A percentile compares a stretch with the other conserved stretches of the same genome.
Evolutionary conservation across 306 rosid species (phyloP).

Genomic region (Fagus sylvatica): DNA sequence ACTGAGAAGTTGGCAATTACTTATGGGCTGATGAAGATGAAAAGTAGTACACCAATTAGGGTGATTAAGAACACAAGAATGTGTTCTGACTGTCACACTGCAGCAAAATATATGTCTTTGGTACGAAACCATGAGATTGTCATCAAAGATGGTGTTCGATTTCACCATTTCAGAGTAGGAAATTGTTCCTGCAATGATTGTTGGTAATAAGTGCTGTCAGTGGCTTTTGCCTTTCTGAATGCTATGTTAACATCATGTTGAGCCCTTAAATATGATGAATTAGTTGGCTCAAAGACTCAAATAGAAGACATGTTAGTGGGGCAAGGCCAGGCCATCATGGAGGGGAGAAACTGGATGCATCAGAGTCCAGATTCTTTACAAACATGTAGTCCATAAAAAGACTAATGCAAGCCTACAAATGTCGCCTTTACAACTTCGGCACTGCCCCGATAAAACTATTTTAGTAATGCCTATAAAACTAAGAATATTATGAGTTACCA

Average conservation of each 20-base stretch:
- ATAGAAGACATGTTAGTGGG: not conserved
- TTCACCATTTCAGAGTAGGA: constrained; percentile 66
- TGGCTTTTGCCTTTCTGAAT: not conserved
- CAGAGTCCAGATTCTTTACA: too few species aligned
- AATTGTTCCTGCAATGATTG: constrained; percentile 62
- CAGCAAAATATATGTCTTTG: constrained; percentile 61
- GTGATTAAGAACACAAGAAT: constrained; percentile 64
- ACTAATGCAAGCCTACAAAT: too few species aligned
- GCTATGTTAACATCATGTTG: not conserved
- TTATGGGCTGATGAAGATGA: constrained; percentile 57
- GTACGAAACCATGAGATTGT: constrained; percentile 45
- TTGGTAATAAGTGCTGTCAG: constrained; percentile 36
- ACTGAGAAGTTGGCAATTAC: constrained; percentile 74
- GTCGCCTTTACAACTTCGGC: too few species aligned
- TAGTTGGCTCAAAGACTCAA: not conserved
- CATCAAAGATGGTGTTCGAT: constrained; percentile 55
- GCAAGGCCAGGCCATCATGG: not conserved
- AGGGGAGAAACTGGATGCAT: too few species aligned
- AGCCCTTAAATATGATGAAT: not conserved
- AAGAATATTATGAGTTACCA: too few species aligned
- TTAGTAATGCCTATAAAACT: too few species aligned
- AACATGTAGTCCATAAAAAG: too few species aligned
- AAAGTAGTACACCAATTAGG: constrained; percentile 52
- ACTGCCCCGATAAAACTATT: too few species aligned
- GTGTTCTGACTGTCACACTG: constrained; percentile 62